phyloP scores from a whole-genome alignment of 345 rosid species.

The Salix arbutifolia region DNA sequence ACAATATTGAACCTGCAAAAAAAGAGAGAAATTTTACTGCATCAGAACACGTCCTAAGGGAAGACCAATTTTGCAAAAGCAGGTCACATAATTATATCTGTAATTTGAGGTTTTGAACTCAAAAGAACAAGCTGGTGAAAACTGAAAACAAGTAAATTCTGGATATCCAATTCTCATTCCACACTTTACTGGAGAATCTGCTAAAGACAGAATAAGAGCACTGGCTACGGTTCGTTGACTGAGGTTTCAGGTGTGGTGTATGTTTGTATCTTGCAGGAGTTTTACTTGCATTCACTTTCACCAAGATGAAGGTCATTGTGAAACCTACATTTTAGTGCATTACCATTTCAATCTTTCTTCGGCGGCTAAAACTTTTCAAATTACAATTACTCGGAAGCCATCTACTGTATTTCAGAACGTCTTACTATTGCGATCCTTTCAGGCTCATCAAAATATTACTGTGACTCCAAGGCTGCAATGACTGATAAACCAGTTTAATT shows the following conservation, averaged over 20 bases:
- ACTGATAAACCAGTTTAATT: neutral
- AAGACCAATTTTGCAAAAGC: conserved; percentile 1
- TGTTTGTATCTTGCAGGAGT: neutral
- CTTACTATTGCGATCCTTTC: neutral
- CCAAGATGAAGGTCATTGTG: neutral
- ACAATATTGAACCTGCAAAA: conserved; percentile 93
- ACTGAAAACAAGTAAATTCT: neutral
- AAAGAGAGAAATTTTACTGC: conserved; percentile 1
- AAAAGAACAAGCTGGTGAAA: neutral
- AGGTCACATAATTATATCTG: neutral
- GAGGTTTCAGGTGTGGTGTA: neutral
- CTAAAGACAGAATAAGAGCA: neutral
- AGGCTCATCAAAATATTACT: neutral
- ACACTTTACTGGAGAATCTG: neutral
- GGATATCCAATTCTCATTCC: no score
- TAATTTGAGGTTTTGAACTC: neutral
- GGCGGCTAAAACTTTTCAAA: neutral
- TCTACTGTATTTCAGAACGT: neutral
- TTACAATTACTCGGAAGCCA: neutral
- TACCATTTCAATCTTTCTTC: neutral
- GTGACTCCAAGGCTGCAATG: neutral
- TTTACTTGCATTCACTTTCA: neutral
- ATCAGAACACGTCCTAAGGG: conserved; percentile 23
- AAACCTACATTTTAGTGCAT: neutral
- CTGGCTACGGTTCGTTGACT: neutral